phyloP scores from a whole-genome alignment of 2,329 filamentous ascomycete genomes.

The Blumeriella jaapii region DNA sequence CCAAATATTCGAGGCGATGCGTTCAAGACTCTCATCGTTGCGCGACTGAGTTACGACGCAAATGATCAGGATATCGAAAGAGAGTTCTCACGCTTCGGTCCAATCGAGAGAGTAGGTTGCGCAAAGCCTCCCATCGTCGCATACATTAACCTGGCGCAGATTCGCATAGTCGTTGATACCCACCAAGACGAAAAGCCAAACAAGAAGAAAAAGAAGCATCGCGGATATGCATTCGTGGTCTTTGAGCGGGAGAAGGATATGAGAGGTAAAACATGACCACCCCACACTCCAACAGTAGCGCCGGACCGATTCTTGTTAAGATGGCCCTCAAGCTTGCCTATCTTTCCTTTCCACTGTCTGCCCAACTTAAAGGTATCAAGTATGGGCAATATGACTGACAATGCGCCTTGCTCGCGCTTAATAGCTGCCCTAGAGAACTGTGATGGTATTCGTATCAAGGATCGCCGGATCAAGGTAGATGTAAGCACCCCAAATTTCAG shows the following conservation, averaged over 20 bases:
- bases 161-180: slow-evolving; percentile 75
- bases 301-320: slow-evolving; percentile 31
- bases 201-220: slow-evolving; percentile 71
- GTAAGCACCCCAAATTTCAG: slow-evolving; percentile 26
- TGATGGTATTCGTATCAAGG: slow-evolving; percentile 87
- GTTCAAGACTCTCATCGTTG: slow-evolving; percentile 89
- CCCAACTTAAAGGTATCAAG: slow-evolving; percentile 32
- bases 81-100: slow-evolving; percentile 87
- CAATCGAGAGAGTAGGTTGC: slow-evolving; percentile 71
- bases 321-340: slow-evolving; percentile 29
- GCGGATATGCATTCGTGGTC: slow-evolving; percentile 92
- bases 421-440: slow-evolving; percentile 78
- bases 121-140: background rate
- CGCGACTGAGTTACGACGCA: slow-evolving; percentile 78
- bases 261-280: slow-evolving; percentile 69
- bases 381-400: slow-evolving; percentile 60
- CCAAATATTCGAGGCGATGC: slow-evolving; percentile 84
- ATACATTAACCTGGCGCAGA: slow-evolving; percentile 41
- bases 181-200: slow-evolving; percentile 56
- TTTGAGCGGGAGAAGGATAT: slow-evolving; percentile 97
- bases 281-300: slow-evolving; percentile 28
- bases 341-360: slow-evolving; percentile 27
- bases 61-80: slow-evolving; percentile 83
- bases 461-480: slow-evolving; percentile 84
- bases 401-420: slow-evolving; percentile 45